These are phyloP conservation scores for Eucalyptus sp. DNA, from an alignment of 345 rosid species.

Conservation along the genomic window DNA sequence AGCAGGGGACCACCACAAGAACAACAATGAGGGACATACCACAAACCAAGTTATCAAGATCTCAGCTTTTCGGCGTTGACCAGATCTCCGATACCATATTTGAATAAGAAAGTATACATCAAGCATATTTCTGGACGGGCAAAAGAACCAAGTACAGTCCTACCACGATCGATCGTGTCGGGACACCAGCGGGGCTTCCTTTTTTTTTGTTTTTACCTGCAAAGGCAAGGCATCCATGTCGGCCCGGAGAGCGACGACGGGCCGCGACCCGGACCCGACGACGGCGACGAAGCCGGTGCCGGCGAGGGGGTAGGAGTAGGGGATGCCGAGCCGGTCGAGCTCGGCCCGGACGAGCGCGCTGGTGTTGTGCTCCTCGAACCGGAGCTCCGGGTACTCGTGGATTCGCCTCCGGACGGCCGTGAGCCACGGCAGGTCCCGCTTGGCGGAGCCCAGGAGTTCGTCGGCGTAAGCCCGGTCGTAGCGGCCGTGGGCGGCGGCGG, in stretches of 20 bases:
- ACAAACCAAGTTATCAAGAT: not conserved
- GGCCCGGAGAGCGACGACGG: slow-evolving; percentile 77
- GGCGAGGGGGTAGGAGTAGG: slow-evolving; percentile 55
- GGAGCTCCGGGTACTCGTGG: slow-evolving; percentile 82
- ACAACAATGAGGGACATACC: not conserved
- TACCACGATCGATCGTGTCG: not conserved
- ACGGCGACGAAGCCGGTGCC: slow-evolving; percentile 63
- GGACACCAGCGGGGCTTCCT: not conserved
- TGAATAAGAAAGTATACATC: not conserved
- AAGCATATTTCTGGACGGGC: not conserved
- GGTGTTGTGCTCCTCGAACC: slow-evolving; percentile 58
- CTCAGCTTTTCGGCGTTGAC: not conserved
- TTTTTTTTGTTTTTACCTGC: slow-evolving; percentile 14
- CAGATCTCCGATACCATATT: not conserved
- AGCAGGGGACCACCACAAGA: not conserved
- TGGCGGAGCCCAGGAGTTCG: slow-evolving; percentile 29
- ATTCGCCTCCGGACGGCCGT: slow-evolving; percentile 51
- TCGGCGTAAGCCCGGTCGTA: slow-evolving; percentile 4
- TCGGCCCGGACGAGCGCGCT: slow-evolving; percentile 58
- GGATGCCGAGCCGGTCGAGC: slow-evolving; percentile 46
- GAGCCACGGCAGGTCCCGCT: slow-evolving; percentile 46
- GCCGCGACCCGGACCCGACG: slow-evolving; percentile 58
- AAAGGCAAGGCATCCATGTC: slow-evolving; percentile 83
- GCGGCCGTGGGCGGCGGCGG: not conserved
- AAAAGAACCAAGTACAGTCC: not conserved